Conservation (phyloP, 2,329 filamentous ascomycete species). For the Taxawa tesnikishii region DNA sequence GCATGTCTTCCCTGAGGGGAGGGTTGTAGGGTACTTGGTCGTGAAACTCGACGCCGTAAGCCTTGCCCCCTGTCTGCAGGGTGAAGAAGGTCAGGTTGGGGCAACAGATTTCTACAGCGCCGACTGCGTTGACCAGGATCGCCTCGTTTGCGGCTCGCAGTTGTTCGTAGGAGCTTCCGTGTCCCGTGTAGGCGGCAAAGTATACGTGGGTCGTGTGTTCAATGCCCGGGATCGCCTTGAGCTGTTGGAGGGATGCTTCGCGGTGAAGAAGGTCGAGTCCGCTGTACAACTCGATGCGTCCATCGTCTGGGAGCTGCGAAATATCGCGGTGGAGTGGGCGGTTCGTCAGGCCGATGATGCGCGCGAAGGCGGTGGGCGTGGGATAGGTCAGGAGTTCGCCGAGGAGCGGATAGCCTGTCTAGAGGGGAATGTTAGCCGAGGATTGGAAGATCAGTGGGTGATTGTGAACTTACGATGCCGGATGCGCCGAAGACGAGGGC, state of each 20-base stretch:
- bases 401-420: not conserved
- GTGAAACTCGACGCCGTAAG: slow-evolving; percentile 30
- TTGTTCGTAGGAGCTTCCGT: slow-evolving; percentile 9
- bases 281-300: slow-evolving; percentile 28
- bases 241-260: slow-evolving; percentile 11
- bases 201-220: slow-evolving; percentile 31
- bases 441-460: not conserved
- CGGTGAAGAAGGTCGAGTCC: slow-evolving; percentile 29
- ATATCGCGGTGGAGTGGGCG: slow-evolving; percentile 22
- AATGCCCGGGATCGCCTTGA: slow-evolving; percentile 19
- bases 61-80: slow-evolving; percentile 23
- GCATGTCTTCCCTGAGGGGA: slow-evolving; percentile 20
- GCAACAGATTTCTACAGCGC: slow-evolving; percentile 15
- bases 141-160: slow-evolving; percentile 8
- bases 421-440: not conserved
- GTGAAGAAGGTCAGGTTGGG: slow-evolving; percentile 25
- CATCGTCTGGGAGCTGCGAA: slow-evolving; percentile 26
- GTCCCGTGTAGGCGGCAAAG: slow-evolving; percentile 17
- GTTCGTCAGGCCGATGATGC: slow-evolving; percentile 37
- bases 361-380: slow-evolving; percentile 21
- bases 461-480: not conserved
- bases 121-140: slow-evolving; percentile 10
- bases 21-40: slow-evolving; percentile 23
- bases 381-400: not conserved
- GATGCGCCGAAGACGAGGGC: not conserved